A percentile compares a stretch with the other conserved stretches of the same genome.
Evolutionary conservation across 2,329 filamentous ascomycete genomes (phyloP).

Genomic region (Stagonosporopsis cucurbitacearum): DNA sequence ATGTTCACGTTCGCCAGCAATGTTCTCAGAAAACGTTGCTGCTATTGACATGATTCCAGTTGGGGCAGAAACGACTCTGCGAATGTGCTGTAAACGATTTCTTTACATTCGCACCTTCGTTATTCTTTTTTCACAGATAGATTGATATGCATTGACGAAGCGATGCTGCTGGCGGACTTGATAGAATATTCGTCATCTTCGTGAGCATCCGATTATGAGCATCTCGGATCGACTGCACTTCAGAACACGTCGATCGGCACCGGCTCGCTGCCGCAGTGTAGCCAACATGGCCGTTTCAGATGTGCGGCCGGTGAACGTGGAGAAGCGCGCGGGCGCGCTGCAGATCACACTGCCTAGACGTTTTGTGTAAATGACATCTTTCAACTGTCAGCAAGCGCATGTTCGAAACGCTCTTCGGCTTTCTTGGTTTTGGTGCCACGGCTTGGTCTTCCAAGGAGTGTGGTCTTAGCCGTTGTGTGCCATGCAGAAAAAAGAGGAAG

Average conservation of each 20-base stretch:
- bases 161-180: too few relatives aligned
- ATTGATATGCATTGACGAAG: too few relatives aligned
- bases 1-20: too few relatives aligned
- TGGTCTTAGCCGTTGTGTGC: background rate
- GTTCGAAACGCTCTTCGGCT: background rate
- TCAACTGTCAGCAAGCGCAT: background rate
- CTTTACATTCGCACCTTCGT: too few relatives aligned
- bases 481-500: background rate
- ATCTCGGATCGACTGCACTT: constrained; percentile 1
- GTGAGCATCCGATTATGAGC: background rate
- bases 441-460: background rate
- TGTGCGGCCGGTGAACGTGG: constrained; percentile 11
- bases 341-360: constrained; percentile 7
- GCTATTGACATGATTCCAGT: too few relatives aligned
- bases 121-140: too few relatives aligned
- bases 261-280: constrained; percentile 2
- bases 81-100: too few relatives aligned
- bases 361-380: constrained; percentile 9
- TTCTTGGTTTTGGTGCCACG: constrained; percentile 2
- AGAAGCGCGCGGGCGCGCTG: constrained; percentile 9
- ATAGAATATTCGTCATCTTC: background rate
- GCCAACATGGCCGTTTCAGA: constrained; percentile 2
- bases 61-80: too few relatives aligned
- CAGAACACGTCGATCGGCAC: constrained; percentile 6
- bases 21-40: too few relatives aligned